phyloP scores from a whole-genome alignment of 2,329 filamentous ascomycete species.

The Chalara sp. region DNA sequence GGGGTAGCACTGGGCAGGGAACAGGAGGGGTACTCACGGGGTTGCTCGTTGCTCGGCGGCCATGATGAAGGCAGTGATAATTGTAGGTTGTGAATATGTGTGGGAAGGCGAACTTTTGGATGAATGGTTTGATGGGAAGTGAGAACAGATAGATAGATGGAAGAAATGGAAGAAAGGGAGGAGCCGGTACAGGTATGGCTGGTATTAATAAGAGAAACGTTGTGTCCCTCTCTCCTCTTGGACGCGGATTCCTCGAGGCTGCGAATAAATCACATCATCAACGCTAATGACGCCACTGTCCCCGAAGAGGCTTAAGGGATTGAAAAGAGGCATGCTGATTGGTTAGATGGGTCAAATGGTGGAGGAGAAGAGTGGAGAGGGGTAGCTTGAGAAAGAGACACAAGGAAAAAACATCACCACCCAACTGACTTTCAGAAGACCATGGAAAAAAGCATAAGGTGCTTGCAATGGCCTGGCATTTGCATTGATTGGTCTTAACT shows the following conservation, averaged over 20 bases:
- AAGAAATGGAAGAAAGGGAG: not conserved
- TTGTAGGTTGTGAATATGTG: not conserved
- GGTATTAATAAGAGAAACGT: not conserved
- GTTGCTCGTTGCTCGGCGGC: not conserved
- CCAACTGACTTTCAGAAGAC: too few relatives aligned
- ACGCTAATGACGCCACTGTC: not conserved
- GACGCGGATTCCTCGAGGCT: not conserved
- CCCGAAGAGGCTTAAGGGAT: not conserved
- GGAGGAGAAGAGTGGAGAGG: too few relatives aligned
- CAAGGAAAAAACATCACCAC: too few relatives aligned
- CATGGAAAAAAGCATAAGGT: too few relatives aligned
- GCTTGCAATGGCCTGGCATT: too few relatives aligned
- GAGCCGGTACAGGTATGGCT: not conserved
- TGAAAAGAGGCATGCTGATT: too few relatives aligned
- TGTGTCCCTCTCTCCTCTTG: not conserved
- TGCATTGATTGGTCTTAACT: too few relatives aligned
- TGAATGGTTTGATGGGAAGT: not conserved
- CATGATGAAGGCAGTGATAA: not conserved
- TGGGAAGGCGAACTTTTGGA: not conserved
- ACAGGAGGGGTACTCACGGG: not conserved
- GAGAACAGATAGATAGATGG: not conserved
- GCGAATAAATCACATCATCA: not conserved
- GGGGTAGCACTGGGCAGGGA: not conserved
- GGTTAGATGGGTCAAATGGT: too few relatives aligned
- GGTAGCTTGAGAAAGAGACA: too few relatives aligned